A percentile compares a stretch with the other conserved stretches of the same genome.
phyloP scores from a whole-genome alignment of 306 rosid genomes.

The Pueraria montana region DNA sequence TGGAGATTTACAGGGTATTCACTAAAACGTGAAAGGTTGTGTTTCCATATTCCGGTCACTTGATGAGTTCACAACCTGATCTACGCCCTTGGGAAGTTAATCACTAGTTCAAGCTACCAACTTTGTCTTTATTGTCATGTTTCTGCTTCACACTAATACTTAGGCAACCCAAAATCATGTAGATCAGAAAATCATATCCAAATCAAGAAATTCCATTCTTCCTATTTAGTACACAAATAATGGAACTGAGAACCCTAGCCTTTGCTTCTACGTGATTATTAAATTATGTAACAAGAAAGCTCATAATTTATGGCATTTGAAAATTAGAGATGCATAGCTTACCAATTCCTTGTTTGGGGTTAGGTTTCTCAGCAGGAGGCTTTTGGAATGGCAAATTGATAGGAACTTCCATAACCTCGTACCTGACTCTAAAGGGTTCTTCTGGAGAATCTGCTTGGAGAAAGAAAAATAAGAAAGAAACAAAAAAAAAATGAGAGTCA shows the following conservation, averaged over 20 bases:
- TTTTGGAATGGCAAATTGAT: constrained; percentile 88
- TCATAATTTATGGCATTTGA: constrained; percentile 8
- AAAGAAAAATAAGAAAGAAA: constrained; percentile 4
- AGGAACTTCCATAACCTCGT: constrained; percentile 87
- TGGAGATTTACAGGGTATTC: constrained; percentile 14
- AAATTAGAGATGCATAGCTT: constrained; percentile 49
- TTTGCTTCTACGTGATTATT: constrained; percentile 20
- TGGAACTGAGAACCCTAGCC: constrained; percentile 15
- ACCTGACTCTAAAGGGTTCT: constrained; percentile 86
- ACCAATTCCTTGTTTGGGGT: constrained; percentile 99
- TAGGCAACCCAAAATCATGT: constrained; percentile 36
- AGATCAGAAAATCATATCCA: constrained; percentile 38
- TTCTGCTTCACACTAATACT: constrained; percentile 7
- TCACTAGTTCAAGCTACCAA: constrained; percentile 19
- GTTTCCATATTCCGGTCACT: not conserved
- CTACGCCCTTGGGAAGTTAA: constrained; percentile 9
- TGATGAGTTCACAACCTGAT: constrained; percentile 21
- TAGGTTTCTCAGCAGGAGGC: constrained; percentile 95
- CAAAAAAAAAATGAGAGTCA: not conserved
- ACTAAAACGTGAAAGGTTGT: constrained; percentile 17
- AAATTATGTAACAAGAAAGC: constrained; percentile 22
- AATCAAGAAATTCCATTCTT: constrained; percentile 14
- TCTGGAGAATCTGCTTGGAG: constrained; percentile 70
- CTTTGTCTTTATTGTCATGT: constrained; percentile 29
- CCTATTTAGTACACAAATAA: constrained; percentile 14